Evolutionary conservation across 495 filamentous ascomycete genomes (phyloP), one percentile per base, ranked within the genome.

Genomic region (Penicillium arizonense): DNA sequence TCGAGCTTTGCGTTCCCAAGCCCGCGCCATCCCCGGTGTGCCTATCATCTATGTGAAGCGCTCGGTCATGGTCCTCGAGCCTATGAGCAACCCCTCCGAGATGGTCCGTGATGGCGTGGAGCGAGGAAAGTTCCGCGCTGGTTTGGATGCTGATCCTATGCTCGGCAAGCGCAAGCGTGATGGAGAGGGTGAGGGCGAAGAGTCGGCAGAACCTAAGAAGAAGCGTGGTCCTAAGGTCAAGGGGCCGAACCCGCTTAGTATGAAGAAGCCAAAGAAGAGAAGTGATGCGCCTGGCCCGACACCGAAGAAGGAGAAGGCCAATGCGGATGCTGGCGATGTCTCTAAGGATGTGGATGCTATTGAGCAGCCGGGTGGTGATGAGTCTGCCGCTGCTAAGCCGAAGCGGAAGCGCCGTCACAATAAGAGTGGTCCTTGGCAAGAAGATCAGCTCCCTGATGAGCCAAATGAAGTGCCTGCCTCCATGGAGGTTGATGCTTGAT

Each of bases 31-130:
- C n/a, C 82, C 85, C 28, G 91, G 91, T 26, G 84, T 90, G 34
- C 91, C 91, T 21, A 71, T 91, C 26, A 81, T 96, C 46, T 91
- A 93, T 70, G 84, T 95, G 32, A 87, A 87, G 68, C 80, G 90
- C 50, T 89, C 86, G 47, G 91, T 96, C 13, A 88, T 96, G 89
- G 83, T 95, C 35, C 73, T 96, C 69, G 92, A 96, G 74, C 89
- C 90, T 1, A 90, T 96, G 89, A 84, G 88, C 21, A 74, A 65
- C 3, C 71, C 73, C 3, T 89, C 81, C 13, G 77, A 79, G 49
- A 77, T 77, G 32, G 79, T 85, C 20, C 77, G 86, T 52, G 82
- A 88, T 39, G 74, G 76, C 23, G 82, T 85, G 37, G 91, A 96
- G 76, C 80, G 73, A 56, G 77, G 73, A 24, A 96, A 96, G 74